phyloP scores from a whole-genome alignment of 805 yeast genomes.

The Candida maesae region DNA sequence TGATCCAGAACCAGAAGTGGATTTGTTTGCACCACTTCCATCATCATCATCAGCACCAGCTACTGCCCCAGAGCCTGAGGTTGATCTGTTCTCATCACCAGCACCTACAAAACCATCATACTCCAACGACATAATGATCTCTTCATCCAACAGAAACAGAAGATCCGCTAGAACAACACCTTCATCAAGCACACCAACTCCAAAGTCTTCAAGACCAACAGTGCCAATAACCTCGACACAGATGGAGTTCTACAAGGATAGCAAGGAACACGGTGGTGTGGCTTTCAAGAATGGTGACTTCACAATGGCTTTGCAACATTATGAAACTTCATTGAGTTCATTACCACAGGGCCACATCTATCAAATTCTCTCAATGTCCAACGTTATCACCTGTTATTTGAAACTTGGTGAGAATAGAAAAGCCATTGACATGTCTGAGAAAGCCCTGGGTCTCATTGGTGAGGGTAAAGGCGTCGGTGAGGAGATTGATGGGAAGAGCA shows the following conservation, averaged over 20 bases:
- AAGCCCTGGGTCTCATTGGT: conserved; percentile 33
- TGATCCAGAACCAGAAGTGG: conserved; percentile 16
- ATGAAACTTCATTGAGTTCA: conserved; percentile 49
- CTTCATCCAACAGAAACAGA: conserved; percentile 22
- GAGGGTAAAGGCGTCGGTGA: conserved; percentile 36
- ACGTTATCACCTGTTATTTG: conserved; percentile 61
- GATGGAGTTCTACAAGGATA: conserved; percentile 38
- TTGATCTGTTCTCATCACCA: conserved; percentile 12
- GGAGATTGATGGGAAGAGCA: conserved; percentile 47
- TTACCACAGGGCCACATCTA: conserved; percentile 65
- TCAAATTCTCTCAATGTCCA: conserved; percentile 67
- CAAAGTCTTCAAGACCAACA: conserved; percentile 8
- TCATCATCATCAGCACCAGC: too few relatives aligned
- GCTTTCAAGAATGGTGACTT: conserved; percentile 84
- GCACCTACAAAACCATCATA: background rate
- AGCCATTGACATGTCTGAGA: conserved; percentile 28
- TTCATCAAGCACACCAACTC: conserved; percentile 5
- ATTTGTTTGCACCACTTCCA: conserved; percentile 22
- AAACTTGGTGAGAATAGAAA: conserved; percentile 65
- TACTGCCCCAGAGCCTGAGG: conserved; percentile 4
- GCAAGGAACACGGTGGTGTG: conserved; percentile 53
- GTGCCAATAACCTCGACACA: conserved; percentile 21
- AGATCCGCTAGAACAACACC: conserved; percentile 13
- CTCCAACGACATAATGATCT: conserved; percentile 24
- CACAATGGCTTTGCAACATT: conserved; percentile 55